Percentiles rank a stretch among this genome's conserved stretches.
Conservation (phyloP, 2,329 filamentous ascomycete genomes). For the Tympanopsis confertula region DNA sequence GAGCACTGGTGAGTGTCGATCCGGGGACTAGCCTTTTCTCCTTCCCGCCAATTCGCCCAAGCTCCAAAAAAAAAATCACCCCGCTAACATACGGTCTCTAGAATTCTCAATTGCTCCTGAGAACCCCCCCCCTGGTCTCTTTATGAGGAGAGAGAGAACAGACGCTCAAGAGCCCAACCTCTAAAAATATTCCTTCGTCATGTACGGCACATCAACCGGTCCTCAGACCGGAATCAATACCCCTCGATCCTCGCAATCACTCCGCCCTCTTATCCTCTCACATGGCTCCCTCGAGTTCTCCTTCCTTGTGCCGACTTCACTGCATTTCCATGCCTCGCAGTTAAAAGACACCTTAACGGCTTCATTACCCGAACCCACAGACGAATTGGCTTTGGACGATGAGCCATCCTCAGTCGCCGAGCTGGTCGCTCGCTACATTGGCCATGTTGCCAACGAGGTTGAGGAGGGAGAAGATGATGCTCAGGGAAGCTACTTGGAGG, state of each 20-base stretch:
- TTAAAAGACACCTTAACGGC: slow-evolving; percentile 58
- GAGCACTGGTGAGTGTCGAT: no score
- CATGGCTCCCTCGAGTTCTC: slow-evolving; percentile 67
- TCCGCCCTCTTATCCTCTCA: slow-evolving; percentile 57
- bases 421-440: slow-evolving; percentile 60
- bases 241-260: slow-evolving; percentile 60
- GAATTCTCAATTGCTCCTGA: no score
- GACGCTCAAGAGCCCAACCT: neutral
- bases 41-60: no score
- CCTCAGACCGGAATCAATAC: slow-evolving; percentile 65
- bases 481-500: slow-evolving; percentile 55
- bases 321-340: slow-evolving; percentile 65
- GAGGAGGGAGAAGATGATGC: slow-evolving; percentile 60
- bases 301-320: slow-evolving; percentile 61
- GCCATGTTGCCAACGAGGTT: slow-evolving; percentile 56
- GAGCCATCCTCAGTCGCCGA: slow-evolving; percentile 64
- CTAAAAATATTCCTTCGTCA: slow-evolving; percentile 18
- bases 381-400: slow-evolving; percentile 66
- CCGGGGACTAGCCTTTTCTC: no score
- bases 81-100: no score
- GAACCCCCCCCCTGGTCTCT: no score
- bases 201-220: slow-evolving; percentile 52
- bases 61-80: no score
- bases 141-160: no score
- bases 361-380: slow-evolving; percentile 58